These are phyloP conservation scores for Globisporangium nodosum DNA, from an alignment of 352 stramenopile species.

Conservation along the genomic window DNA sequence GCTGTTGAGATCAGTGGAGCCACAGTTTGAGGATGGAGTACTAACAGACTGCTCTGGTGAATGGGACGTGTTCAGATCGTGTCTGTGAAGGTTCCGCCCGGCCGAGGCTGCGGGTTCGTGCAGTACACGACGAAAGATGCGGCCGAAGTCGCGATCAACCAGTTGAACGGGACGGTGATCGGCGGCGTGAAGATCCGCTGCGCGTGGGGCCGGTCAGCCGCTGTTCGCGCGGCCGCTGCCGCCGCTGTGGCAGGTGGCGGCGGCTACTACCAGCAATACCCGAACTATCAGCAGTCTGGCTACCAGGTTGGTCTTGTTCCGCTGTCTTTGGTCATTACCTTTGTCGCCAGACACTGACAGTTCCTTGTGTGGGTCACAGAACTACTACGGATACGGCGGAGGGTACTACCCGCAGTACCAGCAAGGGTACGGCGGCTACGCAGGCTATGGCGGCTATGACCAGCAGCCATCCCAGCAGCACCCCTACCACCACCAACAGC, in stretches of 20 bases:
- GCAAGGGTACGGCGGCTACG: slow-evolving; percentile 34
- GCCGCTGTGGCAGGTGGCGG: slow-evolving; percentile 9
- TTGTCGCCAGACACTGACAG: not conserved
- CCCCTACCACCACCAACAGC: slow-evolving; percentile 32
- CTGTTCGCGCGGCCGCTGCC: slow-evolving; percentile 28
- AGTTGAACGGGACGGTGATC: slow-evolving; percentile 86
- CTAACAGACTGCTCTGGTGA: too few relatives aligned
- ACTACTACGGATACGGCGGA: slow-evolving; percentile 58
- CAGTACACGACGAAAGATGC: slow-evolving; percentile 80
- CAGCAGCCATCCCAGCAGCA: slow-evolving; percentile 38
- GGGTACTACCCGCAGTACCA: slow-evolving; percentile 60
- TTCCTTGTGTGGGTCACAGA: slow-evolving; percentile 16
- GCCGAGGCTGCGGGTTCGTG: slow-evolving; percentile 89
- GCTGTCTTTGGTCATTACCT: not conserved
- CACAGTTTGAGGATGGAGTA: too few relatives aligned
- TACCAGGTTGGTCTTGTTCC: slow-evolving; percentile 21
- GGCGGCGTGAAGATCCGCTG: slow-evolving; percentile 80
- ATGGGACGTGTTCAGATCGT: slow-evolving; percentile 34
- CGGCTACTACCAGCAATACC: slow-evolving; percentile 53
- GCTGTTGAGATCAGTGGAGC: not conserved
- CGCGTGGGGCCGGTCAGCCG: slow-evolving; percentile 83
- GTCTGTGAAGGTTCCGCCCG: slow-evolving; percentile 81
- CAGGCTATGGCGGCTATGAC: slow-evolving; percentile 43
- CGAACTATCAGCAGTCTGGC: slow-evolving; percentile 28
- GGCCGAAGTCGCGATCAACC: slow-evolving; percentile 81